These are phyloP conservation scores for Aspergillus amoenus DNA, from an alignment of 2,329 filamentous ascomycete genomes.

Conservation along the genomic window DNA sequence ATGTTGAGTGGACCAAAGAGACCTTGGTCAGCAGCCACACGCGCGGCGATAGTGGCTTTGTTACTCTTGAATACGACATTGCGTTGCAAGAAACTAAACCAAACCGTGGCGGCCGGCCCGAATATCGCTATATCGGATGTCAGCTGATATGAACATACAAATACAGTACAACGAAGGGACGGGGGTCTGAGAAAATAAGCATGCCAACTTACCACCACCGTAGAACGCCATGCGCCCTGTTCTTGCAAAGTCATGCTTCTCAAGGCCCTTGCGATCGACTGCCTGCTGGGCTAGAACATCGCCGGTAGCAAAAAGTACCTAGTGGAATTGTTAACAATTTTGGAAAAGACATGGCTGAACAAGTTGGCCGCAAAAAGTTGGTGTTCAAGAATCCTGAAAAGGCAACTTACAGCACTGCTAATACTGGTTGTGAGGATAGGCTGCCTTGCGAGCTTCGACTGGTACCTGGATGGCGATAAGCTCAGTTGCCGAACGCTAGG, in stretches of 20 bases:
- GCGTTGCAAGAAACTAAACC: constrained; percentile 77
- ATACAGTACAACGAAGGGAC: neutral
- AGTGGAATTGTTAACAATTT: neutral
- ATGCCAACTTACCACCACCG: constrained; percentile 44
- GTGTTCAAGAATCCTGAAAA: neutral
- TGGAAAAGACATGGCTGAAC: too few relatives aligned
- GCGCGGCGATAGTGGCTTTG: constrained; percentile 70
- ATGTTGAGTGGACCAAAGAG: constrained; percentile 84
- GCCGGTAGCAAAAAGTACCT: constrained; percentile 87
- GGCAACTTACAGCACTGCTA: constrained; percentile 67
- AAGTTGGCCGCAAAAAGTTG: neutral
- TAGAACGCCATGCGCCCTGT: constrained; percentile 52
- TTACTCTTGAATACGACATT: constrained; percentile 64
- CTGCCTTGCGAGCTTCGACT: constrained; percentile 73
- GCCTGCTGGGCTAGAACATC: constrained; percentile 88
- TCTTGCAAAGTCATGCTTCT: constrained; percentile 67
- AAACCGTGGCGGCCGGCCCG: constrained; percentile 81
- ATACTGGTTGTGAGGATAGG: constrained; percentile 88
- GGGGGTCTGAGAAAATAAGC: neutral
- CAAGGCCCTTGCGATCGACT: constrained; percentile 75
- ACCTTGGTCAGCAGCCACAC: constrained; percentile 77
- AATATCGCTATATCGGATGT: constrained; percentile 61
- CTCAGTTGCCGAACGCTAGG: constrained; percentile 12
- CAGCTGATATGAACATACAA: constrained; percentile 7
- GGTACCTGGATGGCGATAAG: constrained; percentile 64